Evolutionary conservation across 1,284 basidiomycete species (phyloP), one percentile per base, ranked within the genome.

Genomic region (Ganoderma resinaceum): DNA sequence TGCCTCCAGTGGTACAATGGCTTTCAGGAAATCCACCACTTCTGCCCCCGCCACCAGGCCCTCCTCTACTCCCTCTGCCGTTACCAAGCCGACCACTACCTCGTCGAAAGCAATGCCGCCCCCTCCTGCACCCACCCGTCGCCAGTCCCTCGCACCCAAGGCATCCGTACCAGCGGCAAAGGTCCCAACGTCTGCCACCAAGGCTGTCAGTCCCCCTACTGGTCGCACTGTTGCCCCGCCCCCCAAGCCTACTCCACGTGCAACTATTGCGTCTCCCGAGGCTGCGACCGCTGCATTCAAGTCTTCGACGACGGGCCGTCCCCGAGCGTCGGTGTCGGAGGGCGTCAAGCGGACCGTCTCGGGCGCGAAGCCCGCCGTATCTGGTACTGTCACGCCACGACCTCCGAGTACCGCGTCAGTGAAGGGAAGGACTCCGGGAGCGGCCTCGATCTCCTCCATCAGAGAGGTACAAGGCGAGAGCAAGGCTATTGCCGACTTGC

Each of bases 401-500:
- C 76, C 78, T 14, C 65, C 80, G 1, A 77, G 79, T 57, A 73
- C 75, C 2, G 63, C 77, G 18, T 73, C 77, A 40, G 71, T 81
- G 65, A 72, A 83, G 31, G 76, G 83, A 57, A 83, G 87, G 42
- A 79, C 85, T 18, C 72, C 80, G 18, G 81, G 80, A 29, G 75
- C 85, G 33, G 81, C 83, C 18, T 93, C 92, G 3, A 88, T 93
- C 61, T 86, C 90, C 16, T 91, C 92, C 4, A 88, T 93, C 68
- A 86, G 83, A 68, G 92, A 92, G 74, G 82, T 90, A 14, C 87
- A 85, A 71, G 90, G 89, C 72, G 89, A 89, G 72, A 81, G 77
- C n/a, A 86, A 86, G 73, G 83, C 78, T 20, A 72, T 87, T 31
- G 84, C 86, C 65, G 89, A 88, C 64, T 73, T 93, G 29, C 88